Conservation (phyloP, 2,329 filamentous ascomycete genomes). For the Dothideomycetes sp. region DNA sequence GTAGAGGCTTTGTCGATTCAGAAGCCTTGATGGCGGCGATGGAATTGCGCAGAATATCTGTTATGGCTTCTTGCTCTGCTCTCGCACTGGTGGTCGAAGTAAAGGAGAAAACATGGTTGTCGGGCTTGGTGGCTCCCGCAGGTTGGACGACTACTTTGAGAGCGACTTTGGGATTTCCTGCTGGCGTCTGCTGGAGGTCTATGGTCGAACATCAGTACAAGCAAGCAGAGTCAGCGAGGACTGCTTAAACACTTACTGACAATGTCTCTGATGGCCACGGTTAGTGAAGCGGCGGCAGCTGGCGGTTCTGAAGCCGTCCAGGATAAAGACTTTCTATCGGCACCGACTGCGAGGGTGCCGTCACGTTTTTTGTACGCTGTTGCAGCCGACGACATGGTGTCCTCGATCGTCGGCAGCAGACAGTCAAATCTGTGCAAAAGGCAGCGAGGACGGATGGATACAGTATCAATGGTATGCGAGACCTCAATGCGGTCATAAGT, state of each 20-base stretch:
- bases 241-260: constrained; percentile 53
- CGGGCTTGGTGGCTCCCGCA: constrained; percentile 48
- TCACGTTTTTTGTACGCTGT: constrained; percentile 94
- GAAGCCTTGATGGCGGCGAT: constrained; percentile 59
- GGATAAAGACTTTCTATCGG: constrained; percentile 63
- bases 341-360: constrained; percentile 66
- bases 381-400: constrained; percentile 46
- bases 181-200: constrained; percentile 94
- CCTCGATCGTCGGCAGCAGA: constrained; percentile 18
- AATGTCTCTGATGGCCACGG: constrained; percentile 64
- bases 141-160: constrained; percentile 79
- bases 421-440: no score
- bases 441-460: no score
- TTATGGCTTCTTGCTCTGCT: constrained; percentile 74
- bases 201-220: constrained; percentile 1
- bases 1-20: constrained; percentile 29
- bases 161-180: constrained; percentile 80
- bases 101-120: constrained; percentile 80
- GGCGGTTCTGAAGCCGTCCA: constrained; percentile 66
- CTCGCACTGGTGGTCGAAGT: constrained; percentile 68
- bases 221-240: background rate
- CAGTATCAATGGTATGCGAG: no score
- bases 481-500: no score
- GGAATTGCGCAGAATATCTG: constrained; percentile 69
- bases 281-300: constrained; percentile 55